Percentiles rank a stretch among this genome's conserved stretches.
These are phyloP conservation scores for Hanseniaspora thailandica DNA, from an alignment of 805 yeast genomes.

Conservation along the genomic window DNA sequence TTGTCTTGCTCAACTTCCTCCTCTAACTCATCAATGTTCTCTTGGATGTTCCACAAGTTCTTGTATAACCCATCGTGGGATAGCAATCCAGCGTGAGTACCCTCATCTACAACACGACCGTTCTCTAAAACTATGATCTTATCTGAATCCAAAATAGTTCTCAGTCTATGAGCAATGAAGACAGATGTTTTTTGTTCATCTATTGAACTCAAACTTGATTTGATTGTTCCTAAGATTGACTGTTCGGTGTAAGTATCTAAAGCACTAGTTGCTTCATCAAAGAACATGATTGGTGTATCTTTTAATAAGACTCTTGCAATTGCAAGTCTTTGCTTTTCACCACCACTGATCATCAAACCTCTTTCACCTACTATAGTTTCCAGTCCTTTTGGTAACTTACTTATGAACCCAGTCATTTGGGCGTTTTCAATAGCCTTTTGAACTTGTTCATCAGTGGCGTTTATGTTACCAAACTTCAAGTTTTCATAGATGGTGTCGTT, in stretches of 20 bases:
- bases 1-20: constrained; percentile 28
- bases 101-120: constrained; percentile 80
- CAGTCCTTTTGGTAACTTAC: constrained; percentile 69
- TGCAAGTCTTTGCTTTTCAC: constrained; percentile 92
- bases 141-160: constrained; percentile 90
- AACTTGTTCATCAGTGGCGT: constrained; percentile 65
- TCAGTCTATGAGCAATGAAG: constrained; percentile 83
- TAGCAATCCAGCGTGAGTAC: constrained; percentile 60
- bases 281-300: constrained; percentile 77
- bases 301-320: constrained; percentile 83
- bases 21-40: constrained; percentile 46
- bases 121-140: constrained; percentile 75
- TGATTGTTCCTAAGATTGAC: constrained; percentile 62
- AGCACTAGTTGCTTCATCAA: constrained; percentile 95
- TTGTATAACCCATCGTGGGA: constrained; percentile 46
- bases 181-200: constrained; percentile 50
- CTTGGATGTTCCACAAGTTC: constrained; percentile 87
- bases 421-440: constrained; percentile 53
- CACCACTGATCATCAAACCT: constrained; percentile 99
- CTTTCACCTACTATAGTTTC: constrained; percentile 88
- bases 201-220: constrained; percentile 45
- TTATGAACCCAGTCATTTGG: constrained; percentile 49
- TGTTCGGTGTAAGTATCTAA: constrained; percentile 94
- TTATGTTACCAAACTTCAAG: constrained; percentile 69
- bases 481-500: constrained; percentile 83